phyloP scores from a whole-genome alignment of 148 eudicot genomes.

The Amaranthus hypochondriacus region DNA sequence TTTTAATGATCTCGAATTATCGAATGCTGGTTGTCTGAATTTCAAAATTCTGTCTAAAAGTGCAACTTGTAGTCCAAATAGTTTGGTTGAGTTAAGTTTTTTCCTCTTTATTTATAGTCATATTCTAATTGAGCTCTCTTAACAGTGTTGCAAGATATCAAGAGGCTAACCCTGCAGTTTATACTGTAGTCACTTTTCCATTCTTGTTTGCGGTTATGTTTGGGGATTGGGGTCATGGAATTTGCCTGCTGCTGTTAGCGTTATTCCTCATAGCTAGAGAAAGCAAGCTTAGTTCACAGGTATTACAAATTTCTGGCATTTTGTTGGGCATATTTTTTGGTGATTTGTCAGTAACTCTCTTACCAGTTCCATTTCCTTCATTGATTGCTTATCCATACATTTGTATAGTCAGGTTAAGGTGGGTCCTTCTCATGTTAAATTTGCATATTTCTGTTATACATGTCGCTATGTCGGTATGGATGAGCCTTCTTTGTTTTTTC shows the following conservation, averaged over 20 bases:
- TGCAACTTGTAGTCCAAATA: background rate
- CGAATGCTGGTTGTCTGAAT: background rate
- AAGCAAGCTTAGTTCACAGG: conserved; percentile 81
- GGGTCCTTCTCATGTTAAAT: background rate
- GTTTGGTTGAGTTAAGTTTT: background rate
- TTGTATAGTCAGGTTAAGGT: background rate
- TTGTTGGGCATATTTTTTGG: conserved; percentile 1
- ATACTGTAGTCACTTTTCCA: conserved; percentile 86
- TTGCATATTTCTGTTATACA: background rate
- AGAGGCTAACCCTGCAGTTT: conserved; percentile 98
- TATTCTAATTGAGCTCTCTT: conserved; percentile 18
- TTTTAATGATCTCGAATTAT: background rate
- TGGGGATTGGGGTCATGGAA: conserved; percentile 99
- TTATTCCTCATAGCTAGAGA: conserved; percentile 81
- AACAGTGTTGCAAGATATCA: conserved; percentile 91
- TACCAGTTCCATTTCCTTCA: background rate
- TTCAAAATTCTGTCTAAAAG: background rate
- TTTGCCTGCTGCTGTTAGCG: conserved; percentile 86
- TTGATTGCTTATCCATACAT: background rate
- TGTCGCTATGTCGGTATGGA: background rate
- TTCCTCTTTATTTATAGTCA: background rate
- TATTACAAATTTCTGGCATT: conserved; percentile 20
- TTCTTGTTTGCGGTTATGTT: conserved; percentile 99
- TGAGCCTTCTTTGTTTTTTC: background rate
- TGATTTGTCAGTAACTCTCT: background rate